Percentiles rank a stretch among this genome's conserved stretches.
Conservation (phyloP, 495 filamentous ascomycete genomes). For the Hypoxylon crocopeplum region DNA sequence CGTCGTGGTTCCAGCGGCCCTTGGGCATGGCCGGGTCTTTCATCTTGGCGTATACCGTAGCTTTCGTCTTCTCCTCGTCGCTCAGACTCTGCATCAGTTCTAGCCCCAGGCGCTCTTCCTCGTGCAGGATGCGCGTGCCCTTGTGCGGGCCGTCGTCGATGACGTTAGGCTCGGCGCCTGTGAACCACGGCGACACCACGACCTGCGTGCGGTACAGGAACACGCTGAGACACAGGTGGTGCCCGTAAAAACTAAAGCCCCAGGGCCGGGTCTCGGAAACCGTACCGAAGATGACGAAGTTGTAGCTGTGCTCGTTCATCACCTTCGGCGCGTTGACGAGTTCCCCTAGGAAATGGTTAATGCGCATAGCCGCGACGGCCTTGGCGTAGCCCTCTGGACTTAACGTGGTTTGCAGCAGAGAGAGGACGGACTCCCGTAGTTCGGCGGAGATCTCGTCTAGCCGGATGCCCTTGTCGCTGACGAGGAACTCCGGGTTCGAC, state of each 20-base stretch:
- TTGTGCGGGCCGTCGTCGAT: slow-evolving; percentile 68
- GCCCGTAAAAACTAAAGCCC: slow-evolving; percentile 79
- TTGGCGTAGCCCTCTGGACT: slow-evolving; percentile 75
- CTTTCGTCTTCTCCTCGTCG: slow-evolving; percentile 53
- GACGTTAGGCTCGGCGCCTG: slow-evolving; percentile 76
- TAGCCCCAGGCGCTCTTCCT: slow-evolving; percentile 68
- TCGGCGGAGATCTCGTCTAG: slow-evolving; percentile 62
- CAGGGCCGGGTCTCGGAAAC: slow-evolving; percentile 63
- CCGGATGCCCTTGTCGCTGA: slow-evolving; percentile 67
- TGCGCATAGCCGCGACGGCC: slow-evolving; percentile 71
- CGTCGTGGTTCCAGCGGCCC: slow-evolving; percentile 76
- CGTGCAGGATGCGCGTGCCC: slow-evolving; percentile 68
- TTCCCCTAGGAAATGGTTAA: slow-evolving; percentile 79
- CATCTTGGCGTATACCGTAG: slow-evolving; percentile 62
- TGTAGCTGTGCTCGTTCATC: slow-evolving; percentile 78
- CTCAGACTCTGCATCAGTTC: slow-evolving; percentile 70
- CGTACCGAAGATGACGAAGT: slow-evolving; percentile 69
- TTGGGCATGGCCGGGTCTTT: slow-evolving; percentile 67
- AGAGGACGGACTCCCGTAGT: slow-evolving; percentile 57
- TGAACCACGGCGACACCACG: slow-evolving; percentile 73
- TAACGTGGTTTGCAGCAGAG: slow-evolving; percentile 62
- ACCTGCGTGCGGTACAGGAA: slow-evolving; percentile 68
- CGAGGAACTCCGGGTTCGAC: slow-evolving; percentile 77
- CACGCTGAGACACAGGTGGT: slow-evolving; percentile 74
- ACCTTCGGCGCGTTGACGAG: slow-evolving; percentile 65